Evolutionary conservation across 129 eudicot species (phyloP).

Genomic region (Flaveria trinervia): DNA sequence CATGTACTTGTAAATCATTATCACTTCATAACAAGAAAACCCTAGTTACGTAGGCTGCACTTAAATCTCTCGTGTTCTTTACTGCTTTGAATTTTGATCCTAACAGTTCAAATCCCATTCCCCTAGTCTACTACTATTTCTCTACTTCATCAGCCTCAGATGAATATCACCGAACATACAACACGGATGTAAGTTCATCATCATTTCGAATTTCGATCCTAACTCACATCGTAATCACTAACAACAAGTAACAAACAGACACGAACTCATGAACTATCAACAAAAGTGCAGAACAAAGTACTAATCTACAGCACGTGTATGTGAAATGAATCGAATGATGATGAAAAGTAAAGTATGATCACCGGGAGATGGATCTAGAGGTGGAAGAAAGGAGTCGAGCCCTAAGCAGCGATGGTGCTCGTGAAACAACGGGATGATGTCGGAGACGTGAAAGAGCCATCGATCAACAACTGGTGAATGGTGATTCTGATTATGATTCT

Average conservation of each 20-base stretch:
- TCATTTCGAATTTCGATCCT: constrained; percentile 9
- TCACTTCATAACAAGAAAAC: too few relatives aligned
- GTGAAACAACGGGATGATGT: constrained; percentile 59
- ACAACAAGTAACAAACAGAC: not conserved
- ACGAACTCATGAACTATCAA: not conserved
- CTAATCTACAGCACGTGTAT: not conserved
- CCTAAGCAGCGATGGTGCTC: constrained; percentile 61
- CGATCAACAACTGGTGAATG: constrained; percentile 41
- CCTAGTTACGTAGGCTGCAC: too few relatives aligned
- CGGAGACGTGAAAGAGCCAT: constrained; percentile 93
- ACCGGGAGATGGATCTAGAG: constrained; percentile 54
- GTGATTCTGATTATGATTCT: not conserved
- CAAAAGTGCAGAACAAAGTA: not conserved
- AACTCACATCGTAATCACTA: constrained; percentile 11
- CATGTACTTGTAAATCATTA: too few relatives aligned
- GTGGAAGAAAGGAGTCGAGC: constrained; percentile 50
- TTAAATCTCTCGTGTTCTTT: too few relatives aligned
- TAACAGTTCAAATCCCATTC: not conserved
- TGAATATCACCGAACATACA: not conserved
- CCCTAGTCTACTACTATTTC: not conserved
- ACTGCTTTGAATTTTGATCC: too few relatives aligned
- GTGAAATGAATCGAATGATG: not conserved
- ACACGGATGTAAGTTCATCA: not conserved
- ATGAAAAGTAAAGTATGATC: not conserved
- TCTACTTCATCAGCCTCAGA: not conserved